A percentile compares a stretch with the other conserved stretches of the same genome.
Conservation (phyloP, 805 yeast genomes). For the Wickerhamiella spandovensis region DNA sequence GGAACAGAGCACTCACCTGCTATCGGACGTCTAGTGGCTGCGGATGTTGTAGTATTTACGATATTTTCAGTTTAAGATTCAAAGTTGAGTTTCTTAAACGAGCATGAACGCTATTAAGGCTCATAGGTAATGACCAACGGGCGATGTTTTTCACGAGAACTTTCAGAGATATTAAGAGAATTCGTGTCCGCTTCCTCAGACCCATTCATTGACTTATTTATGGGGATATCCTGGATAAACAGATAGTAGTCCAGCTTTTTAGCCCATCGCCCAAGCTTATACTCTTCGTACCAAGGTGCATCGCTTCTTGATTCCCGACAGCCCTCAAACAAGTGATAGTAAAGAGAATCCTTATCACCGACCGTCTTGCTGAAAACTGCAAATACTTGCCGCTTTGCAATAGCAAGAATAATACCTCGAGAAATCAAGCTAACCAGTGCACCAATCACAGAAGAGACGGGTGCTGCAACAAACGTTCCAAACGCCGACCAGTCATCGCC, state of each 20-base stretch:
- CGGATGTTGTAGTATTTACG: too few relatives aligned
- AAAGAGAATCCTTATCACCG: constrained; percentile 3
- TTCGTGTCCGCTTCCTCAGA: too few relatives aligned
- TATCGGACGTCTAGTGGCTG: too few relatives aligned
- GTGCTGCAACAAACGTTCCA: constrained; percentile 89
- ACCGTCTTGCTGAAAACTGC: constrained; percentile 16
- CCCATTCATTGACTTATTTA: too few relatives aligned
- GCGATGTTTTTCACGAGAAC: too few relatives aligned
- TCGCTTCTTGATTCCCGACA: not conserved
- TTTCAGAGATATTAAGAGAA: too few relatives aligned
- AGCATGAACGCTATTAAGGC: too few relatives aligned
- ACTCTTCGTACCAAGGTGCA: constrained; percentile 16
- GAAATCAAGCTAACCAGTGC: constrained; percentile 37
- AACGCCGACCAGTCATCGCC: constrained; percentile 83
- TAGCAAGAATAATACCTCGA: constrained; percentile 12
- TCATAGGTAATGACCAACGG: too few relatives aligned
- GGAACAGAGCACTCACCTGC: too few relatives aligned
- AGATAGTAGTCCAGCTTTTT: constrained; percentile 12
- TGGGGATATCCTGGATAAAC: constrained; percentile 16
- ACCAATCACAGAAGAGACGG: constrained; percentile 59
- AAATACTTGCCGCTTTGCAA: constrained; percentile 4
- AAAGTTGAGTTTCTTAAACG: too few relatives aligned
- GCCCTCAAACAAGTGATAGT: constrained; percentile 5
- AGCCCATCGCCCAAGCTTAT: constrained; percentile 2
- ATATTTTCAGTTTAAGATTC: too few relatives aligned